Percentiles rank a stretch among this genome's conserved stretches.
phyloP scores from a whole-genome alignment of 2,329 filamentous ascomycete genomes.

The Nothophoma quercina region DNA sequence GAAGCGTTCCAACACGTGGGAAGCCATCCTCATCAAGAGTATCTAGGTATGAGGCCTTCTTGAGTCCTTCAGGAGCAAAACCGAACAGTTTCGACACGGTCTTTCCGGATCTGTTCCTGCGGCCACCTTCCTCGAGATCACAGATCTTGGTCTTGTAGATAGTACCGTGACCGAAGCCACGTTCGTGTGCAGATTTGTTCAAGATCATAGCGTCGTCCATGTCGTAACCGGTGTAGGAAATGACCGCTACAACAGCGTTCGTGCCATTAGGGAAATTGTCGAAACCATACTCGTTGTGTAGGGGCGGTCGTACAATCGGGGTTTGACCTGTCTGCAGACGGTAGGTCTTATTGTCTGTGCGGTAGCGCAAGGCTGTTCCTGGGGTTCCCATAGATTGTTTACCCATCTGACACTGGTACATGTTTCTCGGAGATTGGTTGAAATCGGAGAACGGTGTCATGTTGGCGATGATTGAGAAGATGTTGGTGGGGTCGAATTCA shows the following conservation, averaged over 20 bases:
- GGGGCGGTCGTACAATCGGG: constrained; percentile 86
- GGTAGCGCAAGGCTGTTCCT: constrained; percentile 80
- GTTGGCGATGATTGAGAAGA: constrained; percentile 95
- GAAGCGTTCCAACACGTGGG: constrained; percentile 77
- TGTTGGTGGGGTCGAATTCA: constrained; percentile 93
- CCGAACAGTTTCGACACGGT: constrained; percentile 85
- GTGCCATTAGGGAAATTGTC: constrained; percentile 98
- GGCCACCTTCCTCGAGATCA: constrained; percentile 79
- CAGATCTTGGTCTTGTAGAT: constrained; percentile 98
- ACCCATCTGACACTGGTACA: constrained; percentile 86
- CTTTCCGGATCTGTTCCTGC: constrained; percentile 69
- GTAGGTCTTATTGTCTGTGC: constrained; percentile 98
- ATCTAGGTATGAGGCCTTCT: constrained; percentile 73
- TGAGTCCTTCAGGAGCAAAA: constrained; percentile 78
- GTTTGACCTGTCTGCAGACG: constrained; percentile 94
- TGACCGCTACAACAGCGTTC: constrained; percentile 95
- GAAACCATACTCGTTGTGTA: constrained; percentile 95
- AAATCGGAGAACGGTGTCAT: constrained; percentile 99
- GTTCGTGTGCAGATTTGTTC: constrained; percentile 95
- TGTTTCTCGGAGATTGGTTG: constrained; percentile 98
- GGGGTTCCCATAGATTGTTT: constrained; percentile 99
- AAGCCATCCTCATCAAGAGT: constrained; percentile 88
- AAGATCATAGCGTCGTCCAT: constrained; percentile 99
- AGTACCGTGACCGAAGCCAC: constrained; percentile 93
- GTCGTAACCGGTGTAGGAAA: constrained; percentile 98